Base-by-base conservation (phyloP, 1,284 basidiomycete species). In the Mycocalia duriaeana region DNA sequence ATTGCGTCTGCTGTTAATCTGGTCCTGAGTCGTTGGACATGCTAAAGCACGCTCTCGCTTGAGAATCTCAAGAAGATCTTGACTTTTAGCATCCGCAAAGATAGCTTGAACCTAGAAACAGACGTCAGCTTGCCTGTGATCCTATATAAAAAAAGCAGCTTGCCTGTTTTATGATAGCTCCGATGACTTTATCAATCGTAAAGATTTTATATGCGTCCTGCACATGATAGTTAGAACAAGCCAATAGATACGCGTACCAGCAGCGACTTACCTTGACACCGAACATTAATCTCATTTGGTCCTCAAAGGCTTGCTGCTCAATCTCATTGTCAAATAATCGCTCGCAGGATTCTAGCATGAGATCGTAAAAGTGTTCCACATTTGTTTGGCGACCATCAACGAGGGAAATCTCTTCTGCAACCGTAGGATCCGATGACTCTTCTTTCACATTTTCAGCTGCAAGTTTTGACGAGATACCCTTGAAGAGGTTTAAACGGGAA, bases 141-240 rank as follows among this genome's bases (percentile, higher is more conserved):
- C 28, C 4, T 1, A 25, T 45, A 23, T 22, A 42, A 23, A 34
- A n/a, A 9, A 25, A 24, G 25, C 13, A 28, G 3, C n/a, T 39
- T 22, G 82, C 89, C 73, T 89, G 93, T 65, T 90, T 96, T 68
- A 92, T 85, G 57, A 92, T 78, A n/a, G 81, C 78, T 2, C 87
- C 88, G 46, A 95, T 81, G 42, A 95, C 76, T 65, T 95, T 93
- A 70, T 97, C 94, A n/a, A 96, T 70, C 0, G 94, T 96, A 63
- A 95, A 96, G 60, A 91, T 81, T 59, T 87, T 86, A 65, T 91
- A 95, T 0, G 82, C 81, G 31, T 84, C 71, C 84, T 87, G 49
- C 5, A 51, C 3, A 23, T 34, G n/a, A n/a, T n/a, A 11, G 28
- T 18, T 46, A 38, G n/a, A 5, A 8, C 26, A 44, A 20, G 50